phyloP scores from a whole-genome alignment of 371 early-diverging fungal species.

The Hamiltosporidium tvaerminnensis region DNA sequence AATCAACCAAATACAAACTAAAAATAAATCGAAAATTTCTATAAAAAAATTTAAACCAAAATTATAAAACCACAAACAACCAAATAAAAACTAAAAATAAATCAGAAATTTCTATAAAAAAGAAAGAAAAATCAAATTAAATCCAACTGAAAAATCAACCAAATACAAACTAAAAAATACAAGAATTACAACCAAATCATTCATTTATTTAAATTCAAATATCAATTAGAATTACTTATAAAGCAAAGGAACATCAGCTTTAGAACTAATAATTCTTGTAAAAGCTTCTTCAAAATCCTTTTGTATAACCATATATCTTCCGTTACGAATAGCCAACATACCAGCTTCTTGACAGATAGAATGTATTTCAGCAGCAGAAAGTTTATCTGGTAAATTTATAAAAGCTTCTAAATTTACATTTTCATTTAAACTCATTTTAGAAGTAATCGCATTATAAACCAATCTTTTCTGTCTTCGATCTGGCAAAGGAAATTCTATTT shows the following conservation, averaged over 20 bases:
- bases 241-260: conserved; percentile 37
- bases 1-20: no score
- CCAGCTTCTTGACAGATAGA: conserved; percentile 98
- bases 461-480: conserved; percentile 95
- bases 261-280: conserved; percentile 44
- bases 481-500: conserved; percentile 96
- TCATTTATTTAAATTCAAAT: no score
- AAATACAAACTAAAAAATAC: no score
- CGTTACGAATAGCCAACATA: conserved; percentile 84
- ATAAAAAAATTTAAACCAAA: no score
- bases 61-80: no score
- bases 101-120: no score
- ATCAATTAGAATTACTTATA: conserved; percentile 38
- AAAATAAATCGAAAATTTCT: no score
- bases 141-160: no score
- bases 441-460: conserved; percentile 83
- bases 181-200: no score
- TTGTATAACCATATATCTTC: conserved; percentile 48
- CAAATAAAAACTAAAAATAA: no score
- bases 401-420: conserved; percentile 96
- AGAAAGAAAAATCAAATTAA: no score
- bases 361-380: conserved; percentile 95
- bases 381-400: conserved; percentile 85
- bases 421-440: conserved; percentile 89
- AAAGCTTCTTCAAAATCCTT: conserved; percentile 54